phyloP scores from a whole-genome alignment of 345 rosid genomes.

The Gynandropsis gynandra region DNA sequence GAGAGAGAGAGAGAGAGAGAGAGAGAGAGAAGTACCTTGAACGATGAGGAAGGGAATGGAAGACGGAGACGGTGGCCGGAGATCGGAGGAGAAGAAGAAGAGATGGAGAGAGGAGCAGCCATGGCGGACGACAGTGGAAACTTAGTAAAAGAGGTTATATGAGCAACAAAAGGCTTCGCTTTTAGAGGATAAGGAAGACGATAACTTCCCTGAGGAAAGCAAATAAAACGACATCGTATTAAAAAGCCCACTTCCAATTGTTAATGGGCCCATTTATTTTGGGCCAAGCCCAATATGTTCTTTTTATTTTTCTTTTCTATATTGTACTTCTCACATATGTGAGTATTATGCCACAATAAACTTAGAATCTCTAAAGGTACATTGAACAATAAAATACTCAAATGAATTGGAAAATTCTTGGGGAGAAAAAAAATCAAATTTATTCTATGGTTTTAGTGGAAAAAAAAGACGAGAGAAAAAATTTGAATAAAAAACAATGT shows the following conservation, averaged over 20 bases:
- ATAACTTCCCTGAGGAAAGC: neutral
- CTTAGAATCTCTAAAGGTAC: too few species aligned
- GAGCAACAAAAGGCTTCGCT: too few species aligned
- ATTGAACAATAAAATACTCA: too few species aligned
- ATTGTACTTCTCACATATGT: neutral
- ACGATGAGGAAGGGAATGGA: constrained; percentile 20
- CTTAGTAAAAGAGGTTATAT: neutral
- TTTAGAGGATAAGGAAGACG: constrained; percentile 23
- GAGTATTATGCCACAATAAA: too few species aligned
- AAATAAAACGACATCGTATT: neutral
- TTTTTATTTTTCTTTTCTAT: neutral
- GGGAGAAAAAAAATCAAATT: too few species aligned
- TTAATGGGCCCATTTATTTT: constrained; percentile 1
- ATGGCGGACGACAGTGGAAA: constrained; percentile 18
- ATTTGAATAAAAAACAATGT: too few species aligned
- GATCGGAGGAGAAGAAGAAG: constrained; percentile 26
- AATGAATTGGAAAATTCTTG: too few species aligned
- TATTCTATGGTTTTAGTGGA: too few species aligned
- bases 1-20: neutral
- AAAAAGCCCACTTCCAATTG: fast-evolving
- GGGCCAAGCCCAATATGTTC: neutral
- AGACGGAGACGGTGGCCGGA: constrained; percentile 16
- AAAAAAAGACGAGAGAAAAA: too few species aligned
- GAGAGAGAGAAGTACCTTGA: constrained; percentile 23
- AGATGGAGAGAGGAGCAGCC: constrained; percentile 34